Conservation (phyloP, 2,329 filamentous ascomycete species). For the Colletotrichum abscissum region DNA sequence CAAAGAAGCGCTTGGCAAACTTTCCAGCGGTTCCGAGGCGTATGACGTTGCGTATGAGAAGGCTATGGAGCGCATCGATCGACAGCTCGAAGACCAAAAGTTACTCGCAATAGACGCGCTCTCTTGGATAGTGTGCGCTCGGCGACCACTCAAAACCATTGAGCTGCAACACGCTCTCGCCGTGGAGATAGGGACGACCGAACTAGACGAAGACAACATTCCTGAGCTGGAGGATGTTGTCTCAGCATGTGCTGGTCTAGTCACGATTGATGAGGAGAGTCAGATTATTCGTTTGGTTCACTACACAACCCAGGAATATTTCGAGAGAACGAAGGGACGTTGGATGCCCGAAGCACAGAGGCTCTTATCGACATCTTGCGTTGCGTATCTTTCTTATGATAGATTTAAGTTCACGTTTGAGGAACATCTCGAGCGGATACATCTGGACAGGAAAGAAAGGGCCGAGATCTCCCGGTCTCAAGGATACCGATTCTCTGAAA, state of each 20-base stretch:
- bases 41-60: neutral
- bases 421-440: too few relatives aligned
- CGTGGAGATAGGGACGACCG: neutral
- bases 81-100: neutral
- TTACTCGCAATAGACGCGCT: neutral
- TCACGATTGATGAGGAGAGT: neutral
- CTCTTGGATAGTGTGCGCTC: neutral
- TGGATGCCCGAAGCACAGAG: neutral
- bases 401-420: too few relatives aligned
- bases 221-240: neutral
- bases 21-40: too few relatives aligned
- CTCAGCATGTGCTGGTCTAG: neutral
- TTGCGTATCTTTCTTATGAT: neutral
- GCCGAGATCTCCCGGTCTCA: too few relatives aligned
- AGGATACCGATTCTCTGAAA: too few relatives aligned
- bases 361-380: too few relatives aligned
- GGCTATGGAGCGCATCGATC: neutral
- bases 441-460: too few relatives aligned
- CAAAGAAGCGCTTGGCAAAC: too few relatives aligned
- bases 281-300: neutral
- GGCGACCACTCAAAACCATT: neutral
- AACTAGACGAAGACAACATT: neutral
- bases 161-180: neutral
- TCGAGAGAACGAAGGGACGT: neutral
- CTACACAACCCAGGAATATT: neutral